These are phyloP conservation scores for Fomitopsis schrenkii DNA, from an alignment of 1,284 basidiomycete species.

Conservation along the genomic window DNA sequence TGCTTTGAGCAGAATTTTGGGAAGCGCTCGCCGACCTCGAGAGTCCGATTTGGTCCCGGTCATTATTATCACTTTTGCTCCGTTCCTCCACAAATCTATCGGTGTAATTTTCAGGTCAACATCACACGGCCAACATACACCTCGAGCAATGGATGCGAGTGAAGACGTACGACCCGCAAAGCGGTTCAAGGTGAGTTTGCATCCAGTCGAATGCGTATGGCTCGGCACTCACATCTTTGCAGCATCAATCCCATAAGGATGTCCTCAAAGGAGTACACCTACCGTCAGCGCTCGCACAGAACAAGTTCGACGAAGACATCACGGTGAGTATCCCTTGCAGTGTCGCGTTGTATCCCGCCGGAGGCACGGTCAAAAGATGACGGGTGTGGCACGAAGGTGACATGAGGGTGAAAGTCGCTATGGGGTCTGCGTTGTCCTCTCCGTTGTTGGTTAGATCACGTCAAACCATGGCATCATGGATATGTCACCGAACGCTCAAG, in stretches of 20 bases:
- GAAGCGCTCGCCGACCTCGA: background rate
- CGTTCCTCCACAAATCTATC: no score
- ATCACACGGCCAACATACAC: no score
- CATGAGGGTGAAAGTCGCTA: no score
- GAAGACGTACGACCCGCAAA: conserved; percentile 29
- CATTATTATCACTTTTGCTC: no score
- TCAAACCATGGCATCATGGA: no score
- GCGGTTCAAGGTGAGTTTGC: conserved; percentile 31
- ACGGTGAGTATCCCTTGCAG: conserved; percentile 34
- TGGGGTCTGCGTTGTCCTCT: no score
- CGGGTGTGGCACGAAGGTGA: no score
- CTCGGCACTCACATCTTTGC: background rate
- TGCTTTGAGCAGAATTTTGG: background rate
- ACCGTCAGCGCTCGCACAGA: conserved; percentile 56
- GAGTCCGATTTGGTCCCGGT: no score
- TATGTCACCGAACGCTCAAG: no score
- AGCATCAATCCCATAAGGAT: conserved; percentile 74
- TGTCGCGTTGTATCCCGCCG: background rate
- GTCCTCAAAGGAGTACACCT: conserved; percentile 68
- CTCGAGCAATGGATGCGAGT: conserved; percentile 12
- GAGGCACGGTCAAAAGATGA: no score
- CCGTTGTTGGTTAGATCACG: no score
- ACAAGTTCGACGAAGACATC: conserved; percentile 57
- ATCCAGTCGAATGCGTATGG: background rate
- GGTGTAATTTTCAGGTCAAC: no score